These are phyloP conservation scores for Amanita brunnescens DNA, from an alignment of 768 basidiomycete species.

Conservation along the genomic window DNA sequence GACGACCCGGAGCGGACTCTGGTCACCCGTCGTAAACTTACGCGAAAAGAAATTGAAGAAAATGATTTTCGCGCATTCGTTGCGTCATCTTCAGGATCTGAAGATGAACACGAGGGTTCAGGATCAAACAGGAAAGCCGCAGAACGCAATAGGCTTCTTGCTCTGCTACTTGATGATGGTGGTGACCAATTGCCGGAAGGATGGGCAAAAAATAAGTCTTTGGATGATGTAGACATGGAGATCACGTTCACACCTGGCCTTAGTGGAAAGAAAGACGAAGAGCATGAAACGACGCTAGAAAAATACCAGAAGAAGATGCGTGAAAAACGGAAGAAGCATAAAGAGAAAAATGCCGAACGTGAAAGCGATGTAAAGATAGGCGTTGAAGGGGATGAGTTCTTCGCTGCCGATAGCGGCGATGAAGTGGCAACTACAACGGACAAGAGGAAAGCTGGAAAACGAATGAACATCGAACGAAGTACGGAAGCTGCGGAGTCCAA, in stretches of 20 bases:
- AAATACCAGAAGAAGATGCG: constrained; percentile 83
- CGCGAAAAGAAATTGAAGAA: constrained; percentile 84
- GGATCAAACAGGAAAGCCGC: constrained; percentile 29
- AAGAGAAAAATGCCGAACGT: constrained; percentile 39
- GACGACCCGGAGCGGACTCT: constrained; percentile 86
- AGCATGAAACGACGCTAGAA: constrained; percentile 84
- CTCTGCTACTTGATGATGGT: constrained; percentile 59
- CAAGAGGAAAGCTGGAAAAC: constrained; percentile 17
- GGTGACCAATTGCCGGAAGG: constrained; percentile 75
- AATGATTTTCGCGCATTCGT: constrained; percentile 80
- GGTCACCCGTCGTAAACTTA: constrained; percentile 69
- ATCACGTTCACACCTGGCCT: constrained; percentile 91
- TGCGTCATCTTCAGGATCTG: constrained; percentile 54
- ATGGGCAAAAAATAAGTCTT: constrained; percentile 50
- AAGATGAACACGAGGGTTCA: constrained; percentile 32
- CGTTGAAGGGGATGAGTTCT: constrained; percentile 61
- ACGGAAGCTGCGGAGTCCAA: background rate
- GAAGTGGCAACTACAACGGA: constrained; percentile 19
- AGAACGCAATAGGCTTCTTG: constrained; percentile 66
- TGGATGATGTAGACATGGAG: constrained; percentile 75
- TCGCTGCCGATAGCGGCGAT: constrained; percentile 44
- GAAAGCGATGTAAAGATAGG: constrained; percentile 18
- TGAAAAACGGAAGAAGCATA: constrained; percentile 80
- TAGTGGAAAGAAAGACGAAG: constrained; percentile 39
- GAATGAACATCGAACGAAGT: constrained; percentile 9